Conservation (phyloP, 176 grass and related monocot genomes). For the Ampelocalamus luodianensis region DNA sequence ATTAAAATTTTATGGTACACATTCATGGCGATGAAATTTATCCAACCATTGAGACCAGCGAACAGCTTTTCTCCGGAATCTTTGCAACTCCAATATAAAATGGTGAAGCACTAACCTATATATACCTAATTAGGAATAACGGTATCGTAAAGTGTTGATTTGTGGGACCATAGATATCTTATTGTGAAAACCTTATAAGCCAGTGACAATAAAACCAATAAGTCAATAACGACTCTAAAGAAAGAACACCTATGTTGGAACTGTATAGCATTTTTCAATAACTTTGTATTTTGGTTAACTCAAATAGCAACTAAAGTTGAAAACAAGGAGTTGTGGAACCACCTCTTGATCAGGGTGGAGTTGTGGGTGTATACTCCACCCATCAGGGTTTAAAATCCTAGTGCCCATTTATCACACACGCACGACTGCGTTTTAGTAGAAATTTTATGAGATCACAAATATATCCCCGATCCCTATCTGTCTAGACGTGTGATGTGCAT, state of each 20-base stretch:
- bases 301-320: neutral
- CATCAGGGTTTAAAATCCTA: no score
- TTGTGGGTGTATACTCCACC: no score
- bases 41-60: neutral
- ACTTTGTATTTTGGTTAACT: neutral
- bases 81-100: conserved; percentile 20
- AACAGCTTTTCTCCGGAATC: neutral
- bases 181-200: neutral
- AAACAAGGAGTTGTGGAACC: neutral
- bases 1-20: neutral
- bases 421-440: no score
- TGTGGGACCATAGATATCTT: neutral
- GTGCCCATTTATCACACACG: no score
- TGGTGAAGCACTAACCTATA: neutral
- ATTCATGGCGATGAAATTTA: neutral
- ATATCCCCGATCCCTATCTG: no score
- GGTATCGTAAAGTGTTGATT: neutral
- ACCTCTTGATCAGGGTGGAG: no score
- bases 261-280: neutral
- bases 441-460: no score
- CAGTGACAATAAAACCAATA: neutral
- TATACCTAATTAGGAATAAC: neutral
- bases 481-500: no score
- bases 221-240: neutral
- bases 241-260: neutral